phyloP scores from a whole-genome alignment of 2,329 filamentous ascomycete genomes.

The Pleoardoris graminearum region DNA sequence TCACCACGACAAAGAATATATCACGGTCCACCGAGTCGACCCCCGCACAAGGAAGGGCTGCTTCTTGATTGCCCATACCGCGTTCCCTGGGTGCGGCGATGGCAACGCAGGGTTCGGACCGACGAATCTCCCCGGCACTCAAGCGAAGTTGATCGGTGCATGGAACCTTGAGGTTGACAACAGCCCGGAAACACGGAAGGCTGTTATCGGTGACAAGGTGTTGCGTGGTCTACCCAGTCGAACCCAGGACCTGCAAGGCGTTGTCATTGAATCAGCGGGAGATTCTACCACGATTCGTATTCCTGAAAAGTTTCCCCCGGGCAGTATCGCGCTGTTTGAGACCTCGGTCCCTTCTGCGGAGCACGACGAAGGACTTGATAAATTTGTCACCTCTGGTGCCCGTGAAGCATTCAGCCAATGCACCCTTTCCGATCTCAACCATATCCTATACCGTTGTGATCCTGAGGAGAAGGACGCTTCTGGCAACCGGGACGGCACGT shows the following conservation, averaged over 20 bases:
- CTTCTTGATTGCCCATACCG: conserved; percentile 94
- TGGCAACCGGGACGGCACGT: conserved; percentile 80
- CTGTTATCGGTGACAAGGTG: conserved; percentile 68
- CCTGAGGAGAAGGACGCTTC: conserved; percentile 83
- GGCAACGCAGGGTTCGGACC: conserved; percentile 80
- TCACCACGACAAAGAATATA: conserved; percentile 93
- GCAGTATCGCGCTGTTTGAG: conserved; percentile 92
- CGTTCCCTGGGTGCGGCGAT: conserved; percentile 87
- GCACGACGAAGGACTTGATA: conserved; percentile 80
- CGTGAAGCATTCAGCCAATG: conserved; percentile 76
- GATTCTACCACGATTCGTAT: conserved; percentile 80
- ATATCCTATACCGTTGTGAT: conserved; percentile 87
- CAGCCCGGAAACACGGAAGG: conserved; percentile 68
- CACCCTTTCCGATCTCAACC: conserved; percentile 83
- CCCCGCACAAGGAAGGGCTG: conserved; percentile 90
- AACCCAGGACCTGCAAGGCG: conserved; percentile 72
- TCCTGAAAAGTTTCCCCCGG: conserved; percentile 82
- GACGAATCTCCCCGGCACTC: conserved; percentile 80
- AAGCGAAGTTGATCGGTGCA: conserved; percentile 81
- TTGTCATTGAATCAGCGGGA: conserved; percentile 71
- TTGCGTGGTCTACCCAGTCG: conserved; percentile 84
- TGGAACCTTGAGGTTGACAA: conserved; percentile 91
- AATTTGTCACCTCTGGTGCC: conserved; percentile 80
- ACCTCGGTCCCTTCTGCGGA: conserved; percentile 92
- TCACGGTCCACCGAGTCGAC: conserved; percentile 94